Conservation (phyloP, 305 asterid species). For the Fraxinus baroniana region DNA sequence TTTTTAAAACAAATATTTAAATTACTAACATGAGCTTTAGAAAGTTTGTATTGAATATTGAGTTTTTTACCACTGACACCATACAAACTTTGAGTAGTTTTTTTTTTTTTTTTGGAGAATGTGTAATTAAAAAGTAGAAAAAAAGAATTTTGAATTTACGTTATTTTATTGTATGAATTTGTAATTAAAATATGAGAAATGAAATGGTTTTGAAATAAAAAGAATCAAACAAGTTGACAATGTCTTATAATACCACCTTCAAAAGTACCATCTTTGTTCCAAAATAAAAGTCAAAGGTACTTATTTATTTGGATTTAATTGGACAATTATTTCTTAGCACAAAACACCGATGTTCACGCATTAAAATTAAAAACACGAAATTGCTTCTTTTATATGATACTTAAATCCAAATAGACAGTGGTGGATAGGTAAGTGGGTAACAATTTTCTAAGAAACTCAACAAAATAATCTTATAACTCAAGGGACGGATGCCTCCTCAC, state of each 20-base stretch:
- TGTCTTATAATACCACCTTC: neutral
- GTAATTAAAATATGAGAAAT: no score
- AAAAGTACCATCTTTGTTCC: neutral
- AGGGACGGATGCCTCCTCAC: neutral
- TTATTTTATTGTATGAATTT: neutral
- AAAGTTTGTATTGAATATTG: no score
- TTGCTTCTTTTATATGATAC: neutral
- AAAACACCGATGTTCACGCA: neutral
- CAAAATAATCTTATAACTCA: neutral
- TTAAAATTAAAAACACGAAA: neutral
- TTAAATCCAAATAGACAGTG: neutral
- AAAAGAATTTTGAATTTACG: no score
- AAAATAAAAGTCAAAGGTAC: neutral
- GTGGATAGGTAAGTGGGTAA: neutral
- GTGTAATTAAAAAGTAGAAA: no score
- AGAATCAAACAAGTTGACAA: neutral
- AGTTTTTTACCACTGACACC: no score
- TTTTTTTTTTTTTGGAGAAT: neutral
- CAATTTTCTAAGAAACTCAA: neutral
- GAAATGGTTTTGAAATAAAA: no score
- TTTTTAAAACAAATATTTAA: no score
- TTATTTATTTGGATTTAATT: neutral
- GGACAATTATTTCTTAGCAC: neutral
- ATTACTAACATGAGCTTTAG: no score
- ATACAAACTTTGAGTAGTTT: neutral